phyloP scores from a whole-genome alignment of 2,329 filamentous ascomycete species.

The Arachnomyces sp. region DNA sequence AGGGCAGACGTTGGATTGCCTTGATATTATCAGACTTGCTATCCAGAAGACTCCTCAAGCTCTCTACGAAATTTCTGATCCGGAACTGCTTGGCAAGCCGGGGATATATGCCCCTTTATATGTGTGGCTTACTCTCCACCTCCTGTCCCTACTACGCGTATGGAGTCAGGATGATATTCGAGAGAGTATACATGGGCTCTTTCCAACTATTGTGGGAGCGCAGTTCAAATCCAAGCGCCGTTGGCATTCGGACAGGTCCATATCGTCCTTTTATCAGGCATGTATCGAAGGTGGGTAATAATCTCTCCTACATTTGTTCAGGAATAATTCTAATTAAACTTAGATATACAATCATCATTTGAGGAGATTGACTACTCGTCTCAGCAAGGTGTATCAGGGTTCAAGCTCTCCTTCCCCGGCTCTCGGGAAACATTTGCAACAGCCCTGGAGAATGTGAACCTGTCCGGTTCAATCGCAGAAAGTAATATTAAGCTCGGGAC shows the following conservation, averaged over 20 bases:
- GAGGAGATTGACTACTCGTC: constrained; percentile 22
- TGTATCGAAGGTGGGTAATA: constrained; percentile 30
- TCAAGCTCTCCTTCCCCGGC: constrained; percentile 20
- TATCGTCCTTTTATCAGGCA: constrained; percentile 25
- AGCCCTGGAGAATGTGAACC: constrained; percentile 24
- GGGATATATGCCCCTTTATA: constrained; percentile 41
- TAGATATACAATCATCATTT: constrained; percentile 40
- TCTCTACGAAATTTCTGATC: constrained; percentile 56
- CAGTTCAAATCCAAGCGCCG: constrained; percentile 27
- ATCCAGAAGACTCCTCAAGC: constrained; percentile 63
- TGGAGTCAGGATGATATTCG: constrained; percentile 35
- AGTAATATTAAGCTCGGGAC: constrained; percentile 19
- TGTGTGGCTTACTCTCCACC: constrained; percentile 46
- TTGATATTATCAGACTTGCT: constrained; percentile 67
- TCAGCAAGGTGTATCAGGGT: constrained; percentile 4
- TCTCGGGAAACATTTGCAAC: constrained; percentile 18
- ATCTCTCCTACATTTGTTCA: constrained; percentile 1
- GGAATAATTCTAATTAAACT: constrained; percentile 13
- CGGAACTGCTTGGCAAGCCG: constrained; percentile 46
- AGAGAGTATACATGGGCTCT: constrained; percentile 29
- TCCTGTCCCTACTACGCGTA: constrained; percentile 41
- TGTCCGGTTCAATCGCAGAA: constrained; percentile 23
- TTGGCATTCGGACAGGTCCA: constrained; percentile 21
- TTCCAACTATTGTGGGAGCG: constrained; percentile 22
- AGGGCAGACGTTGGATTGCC: constrained; percentile 51